Percentiles rank a stretch among this genome's conserved stretches.
Evolutionary conservation across 2,329 filamentous ascomycete genomes (phyloP).

Genomic region (Botryosphaeria dothidea): DNA sequence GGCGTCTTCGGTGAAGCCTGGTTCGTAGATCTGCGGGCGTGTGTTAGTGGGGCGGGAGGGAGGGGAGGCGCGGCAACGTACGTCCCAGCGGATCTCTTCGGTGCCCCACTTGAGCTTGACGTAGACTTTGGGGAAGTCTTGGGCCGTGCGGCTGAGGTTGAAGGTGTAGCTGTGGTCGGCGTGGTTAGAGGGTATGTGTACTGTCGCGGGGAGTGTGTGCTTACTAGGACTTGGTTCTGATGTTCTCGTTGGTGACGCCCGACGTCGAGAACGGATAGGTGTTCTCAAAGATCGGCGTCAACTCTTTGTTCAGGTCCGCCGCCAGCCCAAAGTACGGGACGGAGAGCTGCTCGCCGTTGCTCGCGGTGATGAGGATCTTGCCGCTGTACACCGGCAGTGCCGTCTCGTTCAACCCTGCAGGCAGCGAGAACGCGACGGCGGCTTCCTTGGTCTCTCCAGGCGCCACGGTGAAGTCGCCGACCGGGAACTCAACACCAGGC

Average conservation of each 20-base stretch:
- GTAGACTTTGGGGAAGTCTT: conserved; percentile 12
- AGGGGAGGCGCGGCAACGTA: not conserved
- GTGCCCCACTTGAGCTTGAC: conserved; percentile 10
- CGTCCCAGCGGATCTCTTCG: conserved; percentile 3
- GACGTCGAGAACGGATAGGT: not conserved
- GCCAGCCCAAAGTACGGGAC: conserved; percentile 37
- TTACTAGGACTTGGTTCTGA: not conserved
- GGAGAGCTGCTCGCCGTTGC: conserved; percentile 27
- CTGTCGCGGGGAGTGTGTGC: not conserved
- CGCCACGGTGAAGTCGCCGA: conserved; percentile 25
- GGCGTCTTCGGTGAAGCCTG: conserved; percentile 25
- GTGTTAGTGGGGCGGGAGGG: not conserved
- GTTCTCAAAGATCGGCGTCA: not conserved
- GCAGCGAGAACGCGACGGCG: not conserved
- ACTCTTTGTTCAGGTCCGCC: conserved; percentile 21
- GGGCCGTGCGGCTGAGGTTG: not conserved
- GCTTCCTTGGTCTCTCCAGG: conserved; percentile 9
- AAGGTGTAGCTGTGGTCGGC: not conserved
- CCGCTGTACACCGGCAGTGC: conserved; percentile 36
- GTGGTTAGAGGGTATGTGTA: not conserved
- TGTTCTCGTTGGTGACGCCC: not conserved
- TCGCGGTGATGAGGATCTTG: conserved; percentile 31
- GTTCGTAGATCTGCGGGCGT: conserved; percentile 27
- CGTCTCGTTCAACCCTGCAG: conserved; percentile 24
- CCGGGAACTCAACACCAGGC: conserved; percentile 24